Conservation (phyloP, 2,329 filamentous ascomycete genomes). For the Nannizziopsis barbatae region DNA sequence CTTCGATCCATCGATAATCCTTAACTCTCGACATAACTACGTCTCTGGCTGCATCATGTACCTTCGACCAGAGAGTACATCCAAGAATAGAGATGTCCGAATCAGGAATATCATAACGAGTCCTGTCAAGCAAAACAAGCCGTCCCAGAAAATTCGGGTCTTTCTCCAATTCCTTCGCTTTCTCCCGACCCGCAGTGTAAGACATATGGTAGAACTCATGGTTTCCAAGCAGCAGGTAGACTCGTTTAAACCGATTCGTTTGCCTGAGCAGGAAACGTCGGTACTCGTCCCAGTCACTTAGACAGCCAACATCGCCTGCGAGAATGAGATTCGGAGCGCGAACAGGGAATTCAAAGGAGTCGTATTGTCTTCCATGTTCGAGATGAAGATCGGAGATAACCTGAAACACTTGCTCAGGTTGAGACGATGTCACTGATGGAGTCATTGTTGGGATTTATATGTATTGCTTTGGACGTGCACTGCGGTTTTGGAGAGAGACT, state of each 20-base stretch:
- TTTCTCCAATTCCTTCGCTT: constrained; percentile 14
- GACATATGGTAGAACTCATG: constrained; percentile 22
- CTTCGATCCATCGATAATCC: constrained; percentile 43
- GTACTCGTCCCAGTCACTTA: constrained; percentile 18
- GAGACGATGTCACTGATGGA: too few species aligned
- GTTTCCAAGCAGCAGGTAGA: constrained; percentile 23
- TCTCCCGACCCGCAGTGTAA: constrained; percentile 18
- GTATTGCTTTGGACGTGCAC: too few species aligned
- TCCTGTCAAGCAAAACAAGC: constrained; percentile 17
- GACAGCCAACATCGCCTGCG: constrained; percentile 27
- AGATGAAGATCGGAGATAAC: constrained; percentile 23
- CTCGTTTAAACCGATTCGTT: constrained; percentile 18
- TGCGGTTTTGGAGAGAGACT: too few species aligned
- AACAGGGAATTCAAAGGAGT: constrained; percentile 17
- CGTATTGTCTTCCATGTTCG: constrained; percentile 20
- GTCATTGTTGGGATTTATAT: neutral
- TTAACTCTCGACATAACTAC: constrained; percentile 37
- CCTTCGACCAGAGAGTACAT: constrained; percentile 45
- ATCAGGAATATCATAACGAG: constrained; percentile 4
- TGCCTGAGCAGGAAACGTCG: constrained; percentile 21
- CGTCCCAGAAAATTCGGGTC: constrained; percentile 15
- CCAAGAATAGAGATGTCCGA: constrained; percentile 40
- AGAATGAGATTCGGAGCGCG: constrained; percentile 19
- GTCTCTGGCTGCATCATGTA: constrained; percentile 30
- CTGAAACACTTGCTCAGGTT: constrained; percentile 15